Evolutionary conservation across 2,329 filamentous ascomycete genomes (phyloP), one percentile per base, ranked within the genome.

Genomic region (Diaporthe helianthi): DNA sequence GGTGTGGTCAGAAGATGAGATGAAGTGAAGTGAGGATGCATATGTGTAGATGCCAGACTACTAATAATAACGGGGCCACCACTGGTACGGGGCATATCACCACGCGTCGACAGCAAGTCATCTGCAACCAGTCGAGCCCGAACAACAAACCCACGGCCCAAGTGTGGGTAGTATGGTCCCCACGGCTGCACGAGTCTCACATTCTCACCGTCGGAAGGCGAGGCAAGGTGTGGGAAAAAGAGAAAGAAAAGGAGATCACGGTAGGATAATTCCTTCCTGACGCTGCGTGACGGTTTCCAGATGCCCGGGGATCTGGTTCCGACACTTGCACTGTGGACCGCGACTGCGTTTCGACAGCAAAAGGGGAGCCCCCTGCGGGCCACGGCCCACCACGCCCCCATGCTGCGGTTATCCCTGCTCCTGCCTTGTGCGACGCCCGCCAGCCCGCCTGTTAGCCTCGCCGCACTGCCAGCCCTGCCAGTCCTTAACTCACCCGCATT

Each of bases 241-340:
- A 6, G 12, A 60, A 46, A 46, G 29, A 60, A 38, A 38, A 38
- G 9, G 36, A n/a, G n/a, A n/a, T n/a, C n/a, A n/a, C n/a, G n/a
- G 5, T 38, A 38, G 41, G 41, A 44, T n/a, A n/a, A 46, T 46
- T 47, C 17, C 41, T 61, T 46, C 24, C 46, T 47, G 26, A 47
- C 38, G 41, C 58, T 47, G 41, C 58, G 36, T 47, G 64, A 54
- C 41, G 64, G 64, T 66, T 55, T 55, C 51, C 9, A 47, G 64
- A 55, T 36, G 64, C 38, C 64, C 64, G 64, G 64, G 64, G 47
- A 66, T 55, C 38, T 55, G 51, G 64, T 55, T 52, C 64, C 51
- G 64, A 55, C 38, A 19, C 41, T 13, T 47, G 58, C 41, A 61
- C 36, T 61, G 58, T 61, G 58, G 58, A 24, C 41, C 55, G 17